A percentile compares a stretch with the other conserved stretches of the same genome.
Evolutionary conservation across 257 asterid species (phyloP).

Genomic region (Linderniella brevidens): DNA sequence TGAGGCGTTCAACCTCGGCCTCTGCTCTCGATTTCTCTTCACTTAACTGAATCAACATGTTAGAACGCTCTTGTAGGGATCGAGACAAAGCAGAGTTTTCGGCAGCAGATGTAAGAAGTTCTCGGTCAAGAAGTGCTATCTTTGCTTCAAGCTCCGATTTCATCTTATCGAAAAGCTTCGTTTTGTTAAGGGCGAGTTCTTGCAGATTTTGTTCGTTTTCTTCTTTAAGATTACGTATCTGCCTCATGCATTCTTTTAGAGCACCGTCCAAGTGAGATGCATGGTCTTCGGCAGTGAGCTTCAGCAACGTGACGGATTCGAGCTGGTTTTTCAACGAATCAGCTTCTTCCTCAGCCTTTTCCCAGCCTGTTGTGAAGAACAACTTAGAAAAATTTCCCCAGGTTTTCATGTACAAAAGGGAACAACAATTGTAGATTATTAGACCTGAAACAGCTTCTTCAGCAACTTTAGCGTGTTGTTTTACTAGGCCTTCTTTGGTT

Average conservation of each 20-base stretch:
- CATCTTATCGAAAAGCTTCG: constrained; percentile 64
- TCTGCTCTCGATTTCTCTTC: constrained; percentile 78
- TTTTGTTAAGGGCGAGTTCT: constrained; percentile 46
- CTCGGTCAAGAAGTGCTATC: constrained; percentile 59
- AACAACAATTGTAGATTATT: not conserved
- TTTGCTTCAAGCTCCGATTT: constrained; percentile 61
- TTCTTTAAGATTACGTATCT: constrained; percentile 75
- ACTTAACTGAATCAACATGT: constrained; percentile 52
- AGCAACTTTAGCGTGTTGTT: constrained; percentile 95
- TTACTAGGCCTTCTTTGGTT: constrained; percentile 63
- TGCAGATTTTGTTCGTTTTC: constrained; percentile 61
- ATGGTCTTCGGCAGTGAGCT: constrained; percentile 80
- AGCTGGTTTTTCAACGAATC: constrained; percentile 64
- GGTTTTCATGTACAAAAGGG: too few species aligned
- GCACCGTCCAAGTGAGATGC: constrained; percentile 86
- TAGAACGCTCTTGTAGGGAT: constrained; percentile 82
- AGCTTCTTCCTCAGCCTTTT: constrained; percentile 93
- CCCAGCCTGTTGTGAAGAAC: constrained; percentile 68
- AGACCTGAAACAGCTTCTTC: constrained; percentile 98
- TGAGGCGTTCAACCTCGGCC: constrained; percentile 47
- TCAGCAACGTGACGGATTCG: constrained; percentile 73
- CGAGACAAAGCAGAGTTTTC: constrained; percentile 75
- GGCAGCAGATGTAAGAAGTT: constrained; percentile 49
- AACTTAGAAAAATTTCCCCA: not conserved
- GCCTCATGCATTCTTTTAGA: constrained; percentile 89